phyloP scores from a whole-genome alignment of 352 stramenopile genomes.

The Globisporangium perplexum region DNA sequence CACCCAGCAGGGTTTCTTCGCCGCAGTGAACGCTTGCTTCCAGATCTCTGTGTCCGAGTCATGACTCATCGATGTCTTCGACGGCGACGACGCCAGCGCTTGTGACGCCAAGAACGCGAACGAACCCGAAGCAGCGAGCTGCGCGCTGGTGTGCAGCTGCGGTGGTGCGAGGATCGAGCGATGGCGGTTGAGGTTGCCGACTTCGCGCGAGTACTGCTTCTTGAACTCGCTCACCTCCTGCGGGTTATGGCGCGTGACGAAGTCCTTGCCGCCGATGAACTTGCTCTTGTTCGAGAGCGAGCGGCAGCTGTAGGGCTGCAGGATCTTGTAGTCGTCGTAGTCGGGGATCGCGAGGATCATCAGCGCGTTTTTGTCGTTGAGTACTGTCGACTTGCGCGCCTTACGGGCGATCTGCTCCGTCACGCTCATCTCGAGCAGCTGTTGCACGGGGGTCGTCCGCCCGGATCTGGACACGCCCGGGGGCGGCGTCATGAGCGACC shows the following conservation, averaged over 20 bases:
- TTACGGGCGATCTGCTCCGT: slow-evolving; percentile 67
- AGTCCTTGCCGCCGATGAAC: slow-evolving; percentile 60
- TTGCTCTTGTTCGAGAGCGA: slow-evolving; percentile 53
- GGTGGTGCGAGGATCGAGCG: slow-evolving; percentile 54
- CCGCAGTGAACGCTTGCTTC: slow-evolving; percentile 37
- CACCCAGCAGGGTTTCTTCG: slow-evolving; percentile 61
- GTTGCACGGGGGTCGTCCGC: slow-evolving; percentile 21
- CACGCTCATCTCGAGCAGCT: slow-evolving; percentile 43
- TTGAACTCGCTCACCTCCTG: slow-evolving; percentile 75
- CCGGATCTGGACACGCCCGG: slow-evolving; percentile 16
- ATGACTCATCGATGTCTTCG: slow-evolving; percentile 12
- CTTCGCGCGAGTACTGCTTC: slow-evolving; percentile 63
- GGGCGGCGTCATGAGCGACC: slow-evolving; percentile 17
- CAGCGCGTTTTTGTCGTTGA: slow-evolving; percentile 65
- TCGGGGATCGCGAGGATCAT: slow-evolving; percentile 67
- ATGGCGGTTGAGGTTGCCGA: slow-evolving; percentile 60
- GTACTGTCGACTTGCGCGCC: slow-evolving; percentile 59
- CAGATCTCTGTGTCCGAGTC: slow-evolving; percentile 23
- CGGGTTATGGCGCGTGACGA: slow-evolving; percentile 66
- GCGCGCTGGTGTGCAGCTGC: slow-evolving; percentile 17
- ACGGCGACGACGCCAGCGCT: slow-evolving; percentile 9
- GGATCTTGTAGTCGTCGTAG: slow-evolving; percentile 72
- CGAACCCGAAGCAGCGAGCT: slow-evolving; percentile 12
- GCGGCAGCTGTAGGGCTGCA: slow-evolving; percentile 72
- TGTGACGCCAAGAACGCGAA: slow-evolving; percentile 22